Percentiles rank a stretch among this genome's conserved stretches.
These are phyloP conservation scores for Emergomyces orientalis DNA, from an alignment of 2,329 filamentous ascomycete species.

Conservation along the genomic window DNA sequence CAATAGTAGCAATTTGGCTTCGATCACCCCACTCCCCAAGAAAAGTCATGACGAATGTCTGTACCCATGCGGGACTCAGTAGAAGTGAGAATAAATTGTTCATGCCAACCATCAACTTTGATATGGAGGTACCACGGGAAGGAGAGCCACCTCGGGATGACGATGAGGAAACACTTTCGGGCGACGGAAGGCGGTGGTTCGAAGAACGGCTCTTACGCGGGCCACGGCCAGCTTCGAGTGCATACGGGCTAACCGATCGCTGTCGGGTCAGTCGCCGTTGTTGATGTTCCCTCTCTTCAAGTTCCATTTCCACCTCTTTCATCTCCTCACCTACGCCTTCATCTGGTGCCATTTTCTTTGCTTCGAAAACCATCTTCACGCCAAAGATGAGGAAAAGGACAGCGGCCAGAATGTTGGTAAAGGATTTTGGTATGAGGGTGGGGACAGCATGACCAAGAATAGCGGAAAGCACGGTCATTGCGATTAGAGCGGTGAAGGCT, in stretches of 20 bases:
- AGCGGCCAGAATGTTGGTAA: constrained; percentile 81
- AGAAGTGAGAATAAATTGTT: constrained; percentile 81
- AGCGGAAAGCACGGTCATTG: constrained; percentile 93
- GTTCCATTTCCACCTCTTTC: constrained; percentile 89
- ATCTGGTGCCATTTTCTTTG: constrained; percentile 75
- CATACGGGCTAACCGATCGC: constrained; percentile 62
- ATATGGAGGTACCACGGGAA: constrained; percentile 37
- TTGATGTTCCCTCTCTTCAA: constrained; percentile 83
- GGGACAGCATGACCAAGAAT: constrained; percentile 88
- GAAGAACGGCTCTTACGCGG: constrained; percentile 57
- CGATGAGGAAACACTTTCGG: constrained; percentile 70
- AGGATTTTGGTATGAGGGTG: constrained; percentile 75
- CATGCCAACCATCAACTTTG: constrained; percentile 51
- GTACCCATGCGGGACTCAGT: constrained; percentile 92
- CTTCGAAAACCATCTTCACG: constrained; percentile 72
- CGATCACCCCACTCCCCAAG: constrained; percentile 96
- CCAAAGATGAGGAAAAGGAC: constrained; percentile 85
- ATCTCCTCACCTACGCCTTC: constrained; percentile 95
- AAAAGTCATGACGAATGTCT: constrained; percentile 99
- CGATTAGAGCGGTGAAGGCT: constrained; percentile 79
- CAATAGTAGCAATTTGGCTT: constrained; percentile 95
- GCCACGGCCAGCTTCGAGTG: constrained; percentile 69
- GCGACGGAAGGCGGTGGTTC: constrained; percentile 66
- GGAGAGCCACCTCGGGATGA: constrained; percentile 53
- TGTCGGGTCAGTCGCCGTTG: constrained; percentile 57